phyloP scores from a whole-genome alignment of 2,329 filamentous ascomycete genomes.

The Pseudogymnoascus sp. region DNA sequence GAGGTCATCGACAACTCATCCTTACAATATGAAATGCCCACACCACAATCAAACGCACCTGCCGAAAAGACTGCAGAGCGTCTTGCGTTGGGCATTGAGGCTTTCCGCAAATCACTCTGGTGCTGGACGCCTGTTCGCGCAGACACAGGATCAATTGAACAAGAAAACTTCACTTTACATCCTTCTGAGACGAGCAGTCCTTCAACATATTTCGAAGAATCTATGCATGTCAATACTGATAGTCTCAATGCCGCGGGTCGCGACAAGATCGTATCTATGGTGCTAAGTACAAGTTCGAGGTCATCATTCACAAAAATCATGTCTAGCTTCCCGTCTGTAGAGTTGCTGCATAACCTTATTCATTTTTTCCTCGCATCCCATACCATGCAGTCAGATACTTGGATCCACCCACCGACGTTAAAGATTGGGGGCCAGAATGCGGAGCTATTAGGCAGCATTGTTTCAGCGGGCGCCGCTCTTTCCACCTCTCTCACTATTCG shows the following conservation, averaged over 20 bases:
- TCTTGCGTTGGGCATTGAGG: not conserved
- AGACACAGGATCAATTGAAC: not conserved
- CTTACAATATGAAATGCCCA: not conserved
- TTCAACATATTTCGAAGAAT: not conserved
- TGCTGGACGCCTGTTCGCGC: not conserved
- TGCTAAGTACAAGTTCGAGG: slow-evolving; percentile 12
- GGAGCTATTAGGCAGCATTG: slow-evolving; percentile 15
- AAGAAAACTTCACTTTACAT: not conserved
- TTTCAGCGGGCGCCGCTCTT: slow-evolving; percentile 16
- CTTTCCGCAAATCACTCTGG: not conserved
- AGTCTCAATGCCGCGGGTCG: not conserved
- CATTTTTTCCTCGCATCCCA: slow-evolving; percentile 16
- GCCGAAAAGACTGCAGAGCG: not conserved
- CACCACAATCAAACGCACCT: not conserved
- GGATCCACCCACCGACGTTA: slow-evolving; percentile 18
- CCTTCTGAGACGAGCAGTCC: not conserved
- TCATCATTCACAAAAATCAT: slow-evolving; percentile 10
- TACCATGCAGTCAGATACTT: slow-evolving; percentile 14
- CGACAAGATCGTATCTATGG: slow-evolving; percentile 19
- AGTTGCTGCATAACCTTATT: slow-evolving; percentile 16
- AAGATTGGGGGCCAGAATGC: not conserved
- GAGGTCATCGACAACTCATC: not conserved
- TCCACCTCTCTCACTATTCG: slow-evolving; percentile 14
- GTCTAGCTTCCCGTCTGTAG: slow-evolving; percentile 18
- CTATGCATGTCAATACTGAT: not conserved